phyloP scores from a whole-genome alignment of 2,329 filamentous ascomycete genomes.

The Lachnellula willkommii region DNA sequence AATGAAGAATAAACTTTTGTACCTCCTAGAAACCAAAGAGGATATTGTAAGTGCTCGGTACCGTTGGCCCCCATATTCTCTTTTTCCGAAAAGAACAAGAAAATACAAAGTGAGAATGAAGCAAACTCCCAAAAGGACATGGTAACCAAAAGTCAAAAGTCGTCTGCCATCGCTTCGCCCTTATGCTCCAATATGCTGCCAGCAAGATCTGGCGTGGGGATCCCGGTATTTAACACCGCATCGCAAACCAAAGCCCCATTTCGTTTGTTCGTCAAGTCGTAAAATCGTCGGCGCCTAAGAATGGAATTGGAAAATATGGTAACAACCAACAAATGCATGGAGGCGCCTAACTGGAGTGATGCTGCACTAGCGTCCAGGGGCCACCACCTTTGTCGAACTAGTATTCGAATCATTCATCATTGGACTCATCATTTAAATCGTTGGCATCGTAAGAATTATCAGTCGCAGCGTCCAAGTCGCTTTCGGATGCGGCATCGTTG shows the following conservation, averaged over 20 bases:
- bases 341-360: conserved; percentile 21
- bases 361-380: conserved; percentile 32
- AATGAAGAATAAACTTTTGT: not conserved
- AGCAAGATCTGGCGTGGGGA: not conserved
- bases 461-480: conserved; percentile 13
- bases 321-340: conserved; percentile 2
- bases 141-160: not conserved
- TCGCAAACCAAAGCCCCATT: not conserved
- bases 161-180: not conserved
- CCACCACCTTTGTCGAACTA: conserved; percentile 15
- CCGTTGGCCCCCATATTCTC: not conserved
- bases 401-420: conserved; percentile 8
- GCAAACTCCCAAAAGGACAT: conserved; percentile 4
- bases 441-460: conserved; percentile 22
- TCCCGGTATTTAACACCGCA: not conserved
- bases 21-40: not conserved
- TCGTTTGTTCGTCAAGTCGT: conserved; percentile 17
- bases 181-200: not conserved
- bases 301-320: conserved; percentile 10
- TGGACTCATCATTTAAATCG: conserved; percentile 20
- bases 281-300: conserved; percentile 18
- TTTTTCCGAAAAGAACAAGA: not conserved
- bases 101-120: not conserved
- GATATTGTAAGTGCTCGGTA: not conserved
- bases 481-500: conserved; percentile 11